These are phyloP conservation scores for Monascus ruber DNA, from an alignment of 2,329 filamentous ascomycete genomes.

Conservation along the genomic window DNA sequence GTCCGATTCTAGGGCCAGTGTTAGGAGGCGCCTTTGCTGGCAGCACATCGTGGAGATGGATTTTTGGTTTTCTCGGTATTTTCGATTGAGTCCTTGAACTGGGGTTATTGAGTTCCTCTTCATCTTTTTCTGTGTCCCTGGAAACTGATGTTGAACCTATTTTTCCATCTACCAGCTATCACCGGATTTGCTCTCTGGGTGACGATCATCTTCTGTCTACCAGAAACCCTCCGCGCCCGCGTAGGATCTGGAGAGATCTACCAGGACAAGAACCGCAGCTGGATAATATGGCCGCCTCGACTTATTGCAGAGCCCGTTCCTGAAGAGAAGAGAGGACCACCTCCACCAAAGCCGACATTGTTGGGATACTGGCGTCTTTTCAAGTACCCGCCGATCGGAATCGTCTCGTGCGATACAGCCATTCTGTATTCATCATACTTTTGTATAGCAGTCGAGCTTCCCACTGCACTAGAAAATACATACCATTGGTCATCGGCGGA, in stretches of 20 bases:
- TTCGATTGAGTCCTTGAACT: background rate
- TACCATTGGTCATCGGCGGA: slow-evolving; percentile 26
- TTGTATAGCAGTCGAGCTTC: slow-evolving; percentile 19
- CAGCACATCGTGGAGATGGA: slow-evolving; percentile 31
- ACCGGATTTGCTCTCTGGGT: slow-evolving; percentile 14
- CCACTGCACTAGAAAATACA: slow-evolving; percentile 15
- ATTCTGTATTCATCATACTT: slow-evolving; percentile 24
- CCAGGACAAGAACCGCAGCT: slow-evolving; percentile 1
- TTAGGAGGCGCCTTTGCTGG: slow-evolving; percentile 31
- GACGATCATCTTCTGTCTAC: slow-evolving; percentile 29
- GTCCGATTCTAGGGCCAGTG: slow-evolving; percentile 34
- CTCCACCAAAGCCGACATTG: slow-evolving; percentile 18
- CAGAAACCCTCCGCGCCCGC: slow-evolving; percentile 35
- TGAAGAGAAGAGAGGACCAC: slow-evolving; percentile 11
- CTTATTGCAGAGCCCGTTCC: slow-evolving; percentile 12
- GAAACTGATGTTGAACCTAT: background rate
- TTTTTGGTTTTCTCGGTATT: slow-evolving; percentile 30
- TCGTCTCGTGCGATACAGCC: slow-evolving; percentile 23
- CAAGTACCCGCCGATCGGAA: slow-evolving; percentile 21
- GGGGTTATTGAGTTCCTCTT: too few relatives aligned
- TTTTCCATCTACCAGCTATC: slow-evolving; percentile 11
- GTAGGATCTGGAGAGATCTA: slow-evolving; percentile 31
- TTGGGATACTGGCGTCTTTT: slow-evolving; percentile 18
- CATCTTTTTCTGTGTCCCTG: too few relatives aligned
- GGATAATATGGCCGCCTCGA: slow-evolving; percentile 8